Evolutionary conservation across 2,329 filamentous ascomycete genomes (phyloP), one percentile per base, ranked within the genome.

Genomic region (Davidsoniella eucalypti): DNA sequence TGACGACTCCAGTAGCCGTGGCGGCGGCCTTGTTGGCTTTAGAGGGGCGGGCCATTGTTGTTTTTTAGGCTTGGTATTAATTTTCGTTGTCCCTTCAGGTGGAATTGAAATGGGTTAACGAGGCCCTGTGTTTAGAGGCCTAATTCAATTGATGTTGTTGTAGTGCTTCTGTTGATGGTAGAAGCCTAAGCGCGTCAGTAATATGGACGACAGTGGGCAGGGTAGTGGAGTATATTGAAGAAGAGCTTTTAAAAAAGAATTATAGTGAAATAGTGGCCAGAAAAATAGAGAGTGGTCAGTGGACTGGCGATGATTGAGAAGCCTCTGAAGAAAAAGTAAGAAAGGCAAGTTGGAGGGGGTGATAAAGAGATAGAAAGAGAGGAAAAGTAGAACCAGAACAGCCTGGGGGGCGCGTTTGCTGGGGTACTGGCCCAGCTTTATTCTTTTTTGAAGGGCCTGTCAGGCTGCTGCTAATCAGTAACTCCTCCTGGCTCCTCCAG

Each of bases 31-130:
- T 62, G 54, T 58, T 61, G 49, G 63, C 62, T 60, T 70, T 71
- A 53, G 66, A 61, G 36, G 65, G 67, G 56, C 69, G 68, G 60
- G 69, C 65, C 68, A 71, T 71, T 57, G 57, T 60, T 39, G 16
- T 17, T 38, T 50, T 53, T 50, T 39, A 23, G 21, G 21, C 21
- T 23, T 23, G 21, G 21, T 4, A 5, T 23, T 23, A 23, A 23
- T 23, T 23, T 23, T 23, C 21, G 21, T 23, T 23, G 21, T 23
- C 21, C 21, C 41, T 47, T 38, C 26, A 41, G 29, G 29, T 33
- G 5, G 21, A 44, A n/a, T 45, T 25, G 33, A 39, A 23, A 39
- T 38, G 33, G 26, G 49, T 36, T 44, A 37, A n/a, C n/a, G 23
- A 47, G 33, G n/a, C 38, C 29, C 17, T 44, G 29, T 45, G 39